Conservation (phyloP, 192 early-diverging fungal species). For the Haplosporangium gracile region DNA sequence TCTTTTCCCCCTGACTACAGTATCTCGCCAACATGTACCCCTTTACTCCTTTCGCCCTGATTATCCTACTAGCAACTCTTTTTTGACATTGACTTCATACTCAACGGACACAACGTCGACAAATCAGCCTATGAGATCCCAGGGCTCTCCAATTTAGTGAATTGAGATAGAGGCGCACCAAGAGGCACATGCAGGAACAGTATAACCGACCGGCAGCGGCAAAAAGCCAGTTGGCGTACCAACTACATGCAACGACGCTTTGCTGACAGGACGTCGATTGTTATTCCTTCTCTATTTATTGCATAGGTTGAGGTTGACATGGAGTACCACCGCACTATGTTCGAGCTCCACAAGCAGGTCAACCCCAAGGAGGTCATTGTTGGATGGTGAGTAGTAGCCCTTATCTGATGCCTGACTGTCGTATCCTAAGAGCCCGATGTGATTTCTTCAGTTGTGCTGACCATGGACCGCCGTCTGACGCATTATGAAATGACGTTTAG, state of each 20-base stretch:
- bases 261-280: background rate
- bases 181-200: background rate
- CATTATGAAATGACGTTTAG: constrained; percentile 2
- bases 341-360: constrained; percentile 88
- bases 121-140: background rate
- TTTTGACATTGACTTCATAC: background rate
- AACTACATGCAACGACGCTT: background rate
- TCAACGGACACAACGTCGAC: background rate
- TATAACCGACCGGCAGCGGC: background rate
- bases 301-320: constrained; percentile 87
- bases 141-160: background rate
- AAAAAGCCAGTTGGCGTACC: background rate
- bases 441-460: background rate
- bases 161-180: background rate
- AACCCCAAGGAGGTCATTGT: constrained; percentile 92
- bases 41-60: background rate
- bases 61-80: background rate
- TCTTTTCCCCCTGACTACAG: background rate
- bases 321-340: constrained; percentile 90
- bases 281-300: background rate
- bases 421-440: background rate
- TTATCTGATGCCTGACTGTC: background rate
- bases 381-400: constrained; percentile 75
- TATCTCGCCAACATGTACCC: background rate
- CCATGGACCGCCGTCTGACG: background rate